These are phyloP conservation scores for Mortierella sp. DNA, from an alignment of 371 early-diverging fungal species.

Conservation along the genomic window DNA sequence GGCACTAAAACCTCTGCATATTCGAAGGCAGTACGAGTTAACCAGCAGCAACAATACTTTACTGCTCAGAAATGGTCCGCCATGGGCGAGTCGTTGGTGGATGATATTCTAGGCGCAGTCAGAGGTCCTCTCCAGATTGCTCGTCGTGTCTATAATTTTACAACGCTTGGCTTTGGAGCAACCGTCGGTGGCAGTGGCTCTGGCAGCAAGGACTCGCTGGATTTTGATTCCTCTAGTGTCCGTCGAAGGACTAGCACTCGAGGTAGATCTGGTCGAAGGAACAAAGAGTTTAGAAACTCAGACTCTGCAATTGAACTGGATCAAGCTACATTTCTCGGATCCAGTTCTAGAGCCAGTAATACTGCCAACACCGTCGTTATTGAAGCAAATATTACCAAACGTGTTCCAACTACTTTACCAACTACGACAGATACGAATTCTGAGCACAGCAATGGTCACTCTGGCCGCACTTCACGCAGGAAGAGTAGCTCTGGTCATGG, in stretches of 20 bases:
- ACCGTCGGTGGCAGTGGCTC: not conserved
- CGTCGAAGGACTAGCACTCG: conserved; percentile 15
- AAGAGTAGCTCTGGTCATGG: conserved; percentile 20
- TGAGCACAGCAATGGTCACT: not conserved
- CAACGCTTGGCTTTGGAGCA: conserved; percentile 26
- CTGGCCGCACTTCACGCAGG: conserved; percentile 6
- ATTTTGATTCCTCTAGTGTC: conserved; percentile 7
- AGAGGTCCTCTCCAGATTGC: conserved; percentile 50
- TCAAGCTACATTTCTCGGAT: not conserved
- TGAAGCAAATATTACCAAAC: not conserved
- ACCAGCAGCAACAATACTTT: conserved; percentile 11
- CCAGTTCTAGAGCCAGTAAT: not conserved
- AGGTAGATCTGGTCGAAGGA: conserved; percentile 8
- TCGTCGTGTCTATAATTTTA: conserved; percentile 41
- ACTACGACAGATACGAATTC: not conserved
- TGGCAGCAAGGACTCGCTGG: not conserved
- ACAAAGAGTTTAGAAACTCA: conserved; percentile 21
- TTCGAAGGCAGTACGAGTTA: conserved; percentile 25
- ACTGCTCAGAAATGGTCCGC: conserved; percentile 40
- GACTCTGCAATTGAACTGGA: conserved; percentile 32
- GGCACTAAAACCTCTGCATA: not conserved
- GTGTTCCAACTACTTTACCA: not conserved
- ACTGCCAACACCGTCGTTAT: not conserved
- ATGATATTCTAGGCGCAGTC: conserved; percentile 50
- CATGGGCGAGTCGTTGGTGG: conserved; percentile 53